These are phyloP conservation scores for Fagopyrum esculentum DNA, from an alignment of 148 eudicot genomes.

Conservation along the genomic window DNA sequence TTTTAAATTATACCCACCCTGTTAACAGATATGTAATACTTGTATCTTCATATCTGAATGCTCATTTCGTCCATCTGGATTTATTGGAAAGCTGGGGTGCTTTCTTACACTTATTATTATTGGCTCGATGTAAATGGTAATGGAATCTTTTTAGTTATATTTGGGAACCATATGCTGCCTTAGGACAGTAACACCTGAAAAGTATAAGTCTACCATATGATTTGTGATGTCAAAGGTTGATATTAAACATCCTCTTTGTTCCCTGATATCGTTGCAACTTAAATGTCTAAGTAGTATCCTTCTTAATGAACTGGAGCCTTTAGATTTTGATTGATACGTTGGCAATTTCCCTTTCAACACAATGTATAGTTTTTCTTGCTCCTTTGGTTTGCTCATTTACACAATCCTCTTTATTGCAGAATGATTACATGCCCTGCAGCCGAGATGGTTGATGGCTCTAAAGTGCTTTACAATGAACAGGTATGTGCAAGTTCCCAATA, in stretches of 20 bases:
- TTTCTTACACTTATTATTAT: background rate
- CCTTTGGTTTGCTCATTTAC: background rate
- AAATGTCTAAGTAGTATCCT: background rate
- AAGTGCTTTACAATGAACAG: constrained; percentile 78
- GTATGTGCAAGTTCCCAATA: constrained; percentile 23
- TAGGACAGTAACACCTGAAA: background rate
- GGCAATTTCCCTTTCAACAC: background rate
- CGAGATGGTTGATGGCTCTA: constrained; percentile 91
- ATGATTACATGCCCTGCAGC: constrained; percentile 96
- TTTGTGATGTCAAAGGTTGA: background rate
- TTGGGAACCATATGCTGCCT: background rate
- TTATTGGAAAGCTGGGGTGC: background rate
- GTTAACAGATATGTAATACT: background rate
- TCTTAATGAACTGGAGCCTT: background rate
- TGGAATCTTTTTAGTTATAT: background rate
- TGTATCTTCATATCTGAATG: background rate
- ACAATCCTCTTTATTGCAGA: constrained; percentile 28
- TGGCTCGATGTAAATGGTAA: background rate
- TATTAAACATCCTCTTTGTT: background rate
- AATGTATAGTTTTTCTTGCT: background rate
- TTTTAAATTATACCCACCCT: background rate
- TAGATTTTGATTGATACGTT: background rate
- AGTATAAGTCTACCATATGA: background rate
- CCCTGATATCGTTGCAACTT: background rate
- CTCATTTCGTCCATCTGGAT: background rate